Base-by-base conservation (phyloP, 345 rosid genomes). In the Moricandia arvensis region DNA sequence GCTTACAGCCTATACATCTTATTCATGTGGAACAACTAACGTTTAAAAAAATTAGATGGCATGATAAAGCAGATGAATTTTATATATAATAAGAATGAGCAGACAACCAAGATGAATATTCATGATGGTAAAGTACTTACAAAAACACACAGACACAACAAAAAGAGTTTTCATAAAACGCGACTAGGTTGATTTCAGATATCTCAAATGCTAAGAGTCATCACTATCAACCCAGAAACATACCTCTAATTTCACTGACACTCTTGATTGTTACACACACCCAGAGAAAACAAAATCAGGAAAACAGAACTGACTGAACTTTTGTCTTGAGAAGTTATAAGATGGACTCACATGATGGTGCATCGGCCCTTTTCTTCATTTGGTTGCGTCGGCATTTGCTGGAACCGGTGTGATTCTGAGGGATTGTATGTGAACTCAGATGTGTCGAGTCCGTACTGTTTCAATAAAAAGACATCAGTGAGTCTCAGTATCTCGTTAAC, bases 391-490 rank as follows among this genome's bases (percentile, higher is more conserved):
- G 89, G 38, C 61, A 68, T 86, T 76, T 87, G 98, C 82, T 87
- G 96, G 84, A 57, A 69, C 83, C 97, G 82, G 79, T 84, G 87
- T 0, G 98, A 69, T 84, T 92, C 98, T 0, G 97, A 77, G 8
- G 98, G 98, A 81, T 89, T 89, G 91, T 92, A 90, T 17, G 99
- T 84, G 83, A 89, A 95, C 88, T 90, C 97, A 1, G 98, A 81
- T 29, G 99, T 90, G 82, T 92, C 92, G 11, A 95, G 91, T 27
- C 94, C 98, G 61, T 89, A 92, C 99, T 95, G 94, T 79, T 72
- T 77, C 67, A 75, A 53, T 45, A 49, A 57, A 57, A 57, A 11
- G 57, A n/a, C 62, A 59, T 63, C 38, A 63, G 72, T 63, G 47
- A 80, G 17, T 59, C 58, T 27, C 12, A 5, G 71, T 45, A 15